Conservation (phyloP, 225 moss, liverwort and hornwort species). For the Polytrichum formosum region DNA sequence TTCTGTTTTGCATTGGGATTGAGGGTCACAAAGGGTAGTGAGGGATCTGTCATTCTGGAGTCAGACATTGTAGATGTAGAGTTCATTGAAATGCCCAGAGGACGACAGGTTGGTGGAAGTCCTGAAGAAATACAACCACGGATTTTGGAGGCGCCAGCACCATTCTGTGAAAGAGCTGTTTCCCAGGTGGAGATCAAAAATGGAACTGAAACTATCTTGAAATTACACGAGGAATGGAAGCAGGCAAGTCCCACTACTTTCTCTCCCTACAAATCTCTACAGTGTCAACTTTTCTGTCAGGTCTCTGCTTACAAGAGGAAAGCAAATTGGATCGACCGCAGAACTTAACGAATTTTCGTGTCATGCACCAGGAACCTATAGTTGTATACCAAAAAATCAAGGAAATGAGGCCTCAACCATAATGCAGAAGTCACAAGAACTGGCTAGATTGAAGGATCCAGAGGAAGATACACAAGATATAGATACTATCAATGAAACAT, state of each 20-base stretch:
- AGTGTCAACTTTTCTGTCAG: no score
- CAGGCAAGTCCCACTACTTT: neutral
- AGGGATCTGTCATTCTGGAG: constrained; percentile 1
- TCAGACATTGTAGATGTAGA: neutral
- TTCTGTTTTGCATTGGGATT: neutral
- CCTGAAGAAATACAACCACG: neutral
- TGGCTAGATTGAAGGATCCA: neutral
- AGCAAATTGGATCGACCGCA: no score
- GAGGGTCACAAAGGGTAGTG: neutral
- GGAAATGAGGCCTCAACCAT: neutral
- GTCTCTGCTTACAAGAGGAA: no score
- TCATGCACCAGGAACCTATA: neutral
- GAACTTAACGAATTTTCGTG: no score
- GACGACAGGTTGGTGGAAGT: constrained; percentile 3
- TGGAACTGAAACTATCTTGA: constrained; percentile 1
- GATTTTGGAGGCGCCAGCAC: neutral
- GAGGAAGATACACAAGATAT: neutral
- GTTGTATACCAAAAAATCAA: neutral
- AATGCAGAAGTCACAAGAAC: neutral
- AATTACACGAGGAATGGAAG: constrained; percentile 8
- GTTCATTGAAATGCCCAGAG: constrained; percentile 6
- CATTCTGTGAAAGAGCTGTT: neutral
- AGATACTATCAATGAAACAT: no score
- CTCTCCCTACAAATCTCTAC: no score
- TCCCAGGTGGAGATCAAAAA: neutral